Evolutionary conservation across 2,329 filamentous ascomycete genomes (phyloP), one percentile per base, ranked within the genome.

Genomic region (Cordyceps cicadae): DNA sequence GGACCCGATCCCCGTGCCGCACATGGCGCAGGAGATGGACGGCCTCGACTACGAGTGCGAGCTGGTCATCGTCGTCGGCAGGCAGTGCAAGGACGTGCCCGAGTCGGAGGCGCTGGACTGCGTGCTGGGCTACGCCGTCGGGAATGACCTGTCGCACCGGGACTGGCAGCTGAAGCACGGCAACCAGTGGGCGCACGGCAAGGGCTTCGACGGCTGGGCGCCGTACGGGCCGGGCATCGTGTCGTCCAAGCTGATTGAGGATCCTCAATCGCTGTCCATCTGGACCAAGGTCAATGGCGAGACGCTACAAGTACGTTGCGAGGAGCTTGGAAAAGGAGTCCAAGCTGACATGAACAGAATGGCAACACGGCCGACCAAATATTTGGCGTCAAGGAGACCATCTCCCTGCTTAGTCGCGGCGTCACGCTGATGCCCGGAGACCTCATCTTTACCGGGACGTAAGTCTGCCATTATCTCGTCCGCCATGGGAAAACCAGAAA

Each of bases 31-130:
- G 72, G 79, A 86, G 63, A 78, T 78, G 53, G 75, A 77, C n/a
- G 85, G 86, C 0, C 75, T 90, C 19, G 89, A 92, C 73, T 92
- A 92, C 72, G 89, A 93, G 74, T 90, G 87, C 70, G 89, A 93
- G 74, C 79, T 93, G 7, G 87, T 91, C 15, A 79, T 85, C 43
- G 77, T 92, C 9, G 90, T 92, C 64, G 87, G 87, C 26, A 87
- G 86, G 71, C 76, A 81, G 62, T 87, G 85, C 62, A 74, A 76
- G 49, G 80, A 91, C 68, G 85, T 92, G 14, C 71, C 83, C 1
- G 86, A 89, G 72, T 76, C 77, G 1, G 72, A 82, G 24, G 89
- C 89, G 0, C 75, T 92, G n/a, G 76, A 86, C 57, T 86, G 89
- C 67, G 87, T 92, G 3, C 77, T 91, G 2, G 89, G 89, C 5